phyloP scores from a whole-genome alignment of 75 land plant genomes.

The Cupressus sempervirens region DNA sequence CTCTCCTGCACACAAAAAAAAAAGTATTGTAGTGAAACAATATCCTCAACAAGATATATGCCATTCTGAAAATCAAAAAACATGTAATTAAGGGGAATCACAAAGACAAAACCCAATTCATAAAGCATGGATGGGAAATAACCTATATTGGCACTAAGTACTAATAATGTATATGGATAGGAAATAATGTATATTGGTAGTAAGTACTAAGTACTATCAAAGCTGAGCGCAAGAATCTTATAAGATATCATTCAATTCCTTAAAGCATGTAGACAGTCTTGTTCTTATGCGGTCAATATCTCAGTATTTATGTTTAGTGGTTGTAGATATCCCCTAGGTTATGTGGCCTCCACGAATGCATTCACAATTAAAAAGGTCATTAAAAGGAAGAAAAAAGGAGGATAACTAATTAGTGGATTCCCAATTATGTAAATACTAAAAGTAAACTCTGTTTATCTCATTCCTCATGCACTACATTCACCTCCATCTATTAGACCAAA shows the following conservation, averaged over 20 bases:
- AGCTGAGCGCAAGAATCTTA: neutral
- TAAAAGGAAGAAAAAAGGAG: neutral
- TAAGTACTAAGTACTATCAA: neutral
- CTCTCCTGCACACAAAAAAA: neutral
- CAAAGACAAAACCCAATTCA: neutral
- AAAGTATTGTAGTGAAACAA: neutral
- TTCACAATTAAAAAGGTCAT: neutral
- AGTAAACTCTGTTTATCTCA: neutral
- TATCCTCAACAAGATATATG: neutral
- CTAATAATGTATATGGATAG: neutral
- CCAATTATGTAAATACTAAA: neutral
- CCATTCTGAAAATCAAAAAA: neutral
- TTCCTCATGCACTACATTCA: neutral
- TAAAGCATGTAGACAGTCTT: neutral
- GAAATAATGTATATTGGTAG: neutral
- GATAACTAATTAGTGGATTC: neutral
- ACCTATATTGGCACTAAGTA: neutral
- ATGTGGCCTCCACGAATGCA: neutral
- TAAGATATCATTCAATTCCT: neutral
- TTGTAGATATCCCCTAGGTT: neutral
- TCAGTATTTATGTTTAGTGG: neutral
- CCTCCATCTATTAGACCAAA: neutral
- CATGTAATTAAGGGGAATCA: neutral
- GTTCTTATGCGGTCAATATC: neutral
- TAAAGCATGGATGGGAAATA: neutral